Percentiles rank a stretch among this genome's conserved stretches.
Conservation (phyloP, 495 filamentous ascomycete genomes). For the Aspergillus indologenus region DNA sequence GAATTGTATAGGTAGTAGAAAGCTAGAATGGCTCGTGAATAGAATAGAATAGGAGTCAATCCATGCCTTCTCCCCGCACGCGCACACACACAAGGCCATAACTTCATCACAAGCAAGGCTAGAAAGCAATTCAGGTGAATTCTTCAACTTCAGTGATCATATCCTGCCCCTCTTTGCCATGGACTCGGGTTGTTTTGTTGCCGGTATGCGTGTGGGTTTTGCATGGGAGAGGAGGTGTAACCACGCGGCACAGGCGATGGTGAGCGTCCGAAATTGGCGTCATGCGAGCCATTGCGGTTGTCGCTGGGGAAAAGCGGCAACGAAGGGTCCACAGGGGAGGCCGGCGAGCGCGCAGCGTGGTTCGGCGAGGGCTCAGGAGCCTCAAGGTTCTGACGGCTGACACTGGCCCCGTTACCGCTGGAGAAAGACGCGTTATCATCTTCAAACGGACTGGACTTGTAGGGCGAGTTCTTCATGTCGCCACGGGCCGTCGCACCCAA, state of each 20-base stretch:
- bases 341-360: constrained; percentile 18
- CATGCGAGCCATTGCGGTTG: constrained; percentile 34
- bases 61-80: constrained; percentile 8
- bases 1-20: constrained; percentile 15
- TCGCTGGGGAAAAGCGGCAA: constrained; percentile 59
- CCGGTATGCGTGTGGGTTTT: constrained; percentile 31
- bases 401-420: constrained; percentile 40
- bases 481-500: constrained; percentile 89
- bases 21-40: constrained; percentile 5
- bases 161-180: constrained; percentile 66
- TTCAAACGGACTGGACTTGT: constrained; percentile 68
- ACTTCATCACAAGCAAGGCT: constrained; percentile 39
- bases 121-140: constrained; percentile 22
- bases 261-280: constrained; percentile 27
- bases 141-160: constrained; percentile 51
- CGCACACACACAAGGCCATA: constrained; percentile 40
- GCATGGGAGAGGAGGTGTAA: constrained; percentile 34
- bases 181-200: constrained; percentile 58
- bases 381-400: constrained; percentile 32
- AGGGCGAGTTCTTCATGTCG: constrained; percentile 66
- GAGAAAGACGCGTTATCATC: constrained; percentile 73
- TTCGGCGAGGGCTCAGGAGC: constrained; percentile 15
- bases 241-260: constrained; percentile 36
- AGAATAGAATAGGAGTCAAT: constrained; percentile 18
- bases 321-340: constrained; percentile 62